Conservation (phyloP, 192 early-diverging fungal species). For the Podila epigama region DNA sequence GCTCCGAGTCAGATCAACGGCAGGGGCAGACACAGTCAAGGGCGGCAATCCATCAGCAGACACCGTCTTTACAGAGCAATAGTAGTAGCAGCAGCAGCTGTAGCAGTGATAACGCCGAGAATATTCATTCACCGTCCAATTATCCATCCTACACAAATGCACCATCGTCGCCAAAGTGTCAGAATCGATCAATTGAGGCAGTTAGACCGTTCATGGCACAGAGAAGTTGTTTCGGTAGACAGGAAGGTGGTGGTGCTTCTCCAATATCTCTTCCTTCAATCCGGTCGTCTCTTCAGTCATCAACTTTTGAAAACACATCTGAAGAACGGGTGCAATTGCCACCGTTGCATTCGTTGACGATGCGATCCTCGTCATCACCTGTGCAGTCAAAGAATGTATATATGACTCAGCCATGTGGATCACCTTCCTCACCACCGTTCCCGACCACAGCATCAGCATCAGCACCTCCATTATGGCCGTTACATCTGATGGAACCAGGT, state of each 20-base stretch:
- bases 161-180: slow-evolving; percentile 17
- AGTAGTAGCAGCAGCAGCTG: no score
- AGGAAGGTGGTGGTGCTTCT: background rate
- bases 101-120: slow-evolving; percentile 24
- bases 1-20: no score
- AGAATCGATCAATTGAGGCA: background rate
- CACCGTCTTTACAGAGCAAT: no score
- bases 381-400: no score
- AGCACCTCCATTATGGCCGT: no score
- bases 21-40: no score
- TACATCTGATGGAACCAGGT: background rate
- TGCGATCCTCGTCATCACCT: background rate
- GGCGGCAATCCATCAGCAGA: slow-evolving; percentile 32
- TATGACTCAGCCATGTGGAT: no score
- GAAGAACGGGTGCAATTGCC: slow-evolving; percentile 38
- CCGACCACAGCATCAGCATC: no score
- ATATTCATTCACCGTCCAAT: slow-evolving; percentile 41
- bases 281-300: slow-evolving; percentile 9
- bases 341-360: slow-evolving; percentile 29
- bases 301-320: no score
- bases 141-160: no score
- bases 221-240: no score
- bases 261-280: slow-evolving; percentile 9
- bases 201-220: slow-evolving; percentile 10
- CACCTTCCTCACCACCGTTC: no score